Evolutionary conservation across 73 alveolate genomes (phyloP), one percentile per base, ranked within the genome.

Genomic region (Breviolum minutum): DNA sequence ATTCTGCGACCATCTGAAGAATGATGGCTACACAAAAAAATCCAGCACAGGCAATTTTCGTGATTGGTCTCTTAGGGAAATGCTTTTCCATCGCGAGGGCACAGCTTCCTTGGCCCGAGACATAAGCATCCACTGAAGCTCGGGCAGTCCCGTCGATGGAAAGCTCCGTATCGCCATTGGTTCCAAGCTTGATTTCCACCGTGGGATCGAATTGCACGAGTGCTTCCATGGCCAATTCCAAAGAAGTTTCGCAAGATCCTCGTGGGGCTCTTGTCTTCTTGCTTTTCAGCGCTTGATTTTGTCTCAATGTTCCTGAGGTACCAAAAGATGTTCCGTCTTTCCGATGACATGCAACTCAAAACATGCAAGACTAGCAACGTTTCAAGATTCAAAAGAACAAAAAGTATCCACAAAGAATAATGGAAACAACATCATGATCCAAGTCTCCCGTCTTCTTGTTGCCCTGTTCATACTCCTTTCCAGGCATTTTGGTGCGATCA

Each of bases 161-260:
- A 48, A 83, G 14, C 92, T 8, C 62, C n/a, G 94, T 85, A 54
- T 85, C 61, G 20, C 94, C 94, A 26, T 32, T 73, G 20, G n/a
- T 32, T 22, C 32, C 32, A 10, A 24, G 40, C 40, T 24, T 54
- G 20, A 83, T 7, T 24, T 48, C 48, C 92, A 83, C 92, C 24
- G 24, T 30, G 22, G 92, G 92, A 16, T 4, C 73, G 61, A 83
- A 83, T 24, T 83, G 92, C 92, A 83, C 92, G 60, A 83, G 40
- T 3, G 73, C 92, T 16, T 83, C 92, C 17, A 83, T 17, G 66
- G 92, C 69, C 73, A 83, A 19, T 24, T 83, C 71, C 60, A 83
- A 13, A 24, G 29, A 7, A 2, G 54, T 54, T 17, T 54, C 71
- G 73, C 92, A 83, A 61, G 92, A 32, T 24, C 73, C 92, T 8